These are phyloP conservation scores for Cyberlindnera suaveolens DNA, from an alignment of 805 yeast genomes.

Conservation along the genomic window DNA sequence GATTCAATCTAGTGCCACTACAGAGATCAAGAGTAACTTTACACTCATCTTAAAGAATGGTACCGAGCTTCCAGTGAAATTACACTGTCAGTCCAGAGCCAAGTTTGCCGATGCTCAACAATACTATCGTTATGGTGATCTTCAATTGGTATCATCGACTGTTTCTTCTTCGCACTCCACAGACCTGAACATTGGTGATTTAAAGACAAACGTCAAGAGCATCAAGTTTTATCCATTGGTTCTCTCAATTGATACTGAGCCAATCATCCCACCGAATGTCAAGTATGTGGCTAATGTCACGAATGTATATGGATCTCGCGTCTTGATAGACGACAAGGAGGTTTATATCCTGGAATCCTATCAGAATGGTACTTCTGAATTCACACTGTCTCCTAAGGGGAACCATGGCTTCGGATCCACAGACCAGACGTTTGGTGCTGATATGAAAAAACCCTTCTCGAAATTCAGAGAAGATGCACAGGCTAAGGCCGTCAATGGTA, in stretches of 20 bases:
- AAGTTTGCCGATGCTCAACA: constrained; percentile 33
- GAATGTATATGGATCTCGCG: constrained; percentile 15
- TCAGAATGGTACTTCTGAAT: constrained; percentile 42
- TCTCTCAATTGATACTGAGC: constrained; percentile 9
- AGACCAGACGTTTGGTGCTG: constrained; percentile 23
- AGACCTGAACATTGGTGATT: constrained; percentile 9
- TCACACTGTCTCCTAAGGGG: constrained; percentile 36
- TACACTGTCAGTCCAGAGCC: constrained; percentile 20
- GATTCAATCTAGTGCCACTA: constrained; percentile 13
- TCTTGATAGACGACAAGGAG: constrained; percentile 14
- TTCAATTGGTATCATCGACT: constrained; percentile 25
- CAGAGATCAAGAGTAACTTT: constrained; percentile 12
- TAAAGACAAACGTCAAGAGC: constrained; percentile 1
- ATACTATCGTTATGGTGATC: constrained; percentile 33
- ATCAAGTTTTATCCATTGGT: constrained; percentile 18
- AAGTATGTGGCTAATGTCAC: constrained; percentile 17
- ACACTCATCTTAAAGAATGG: constrained; percentile 17
- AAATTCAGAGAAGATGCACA: constrained; percentile 25
- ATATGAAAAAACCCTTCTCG: constrained; percentile 18
- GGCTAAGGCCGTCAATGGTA: constrained; percentile 31
- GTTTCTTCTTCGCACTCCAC: constrained; percentile 11
- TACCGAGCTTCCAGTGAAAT: constrained; percentile 16
- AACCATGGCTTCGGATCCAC: constrained; percentile 40
- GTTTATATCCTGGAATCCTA: constrained; percentile 17
- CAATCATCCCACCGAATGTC: constrained; percentile 10